These are phyloP conservation scores for Xylariales sp. DNA, from an alignment of 2,329 filamentous ascomycete species.

Conservation along the genomic window DNA sequence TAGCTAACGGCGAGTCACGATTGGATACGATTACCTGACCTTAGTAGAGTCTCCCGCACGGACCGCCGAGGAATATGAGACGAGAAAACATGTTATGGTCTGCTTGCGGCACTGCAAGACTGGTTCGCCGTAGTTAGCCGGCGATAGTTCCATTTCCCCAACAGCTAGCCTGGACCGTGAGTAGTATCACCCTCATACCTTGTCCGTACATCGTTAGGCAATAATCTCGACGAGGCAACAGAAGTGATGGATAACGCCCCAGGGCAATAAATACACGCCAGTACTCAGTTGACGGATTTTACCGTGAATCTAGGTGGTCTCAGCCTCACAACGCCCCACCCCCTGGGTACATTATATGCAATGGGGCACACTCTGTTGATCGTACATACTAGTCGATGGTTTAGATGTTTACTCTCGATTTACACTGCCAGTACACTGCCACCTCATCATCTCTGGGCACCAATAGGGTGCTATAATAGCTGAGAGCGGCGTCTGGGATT, in stretches of 20 bases:
- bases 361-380: neutral
- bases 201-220: neutral
- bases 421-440: neutral
- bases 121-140: neutral
- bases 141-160: neutral
- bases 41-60: conserved; percentile 25
- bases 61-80: conserved; percentile 3
- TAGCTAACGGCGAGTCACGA: conserved; percentile 8
- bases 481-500: neutral
- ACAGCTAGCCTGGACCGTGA: neutral
- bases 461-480: neutral
- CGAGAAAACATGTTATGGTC: conserved; percentile 3
- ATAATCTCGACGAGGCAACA: neutral
- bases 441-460: neutral
- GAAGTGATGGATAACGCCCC: neutral
- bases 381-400: neutral
- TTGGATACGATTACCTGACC: conserved; percentile 5
- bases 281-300: neutral
- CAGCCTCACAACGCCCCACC: conserved; percentile 3
- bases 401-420: neutral
- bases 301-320: neutral
- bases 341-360: neutral
- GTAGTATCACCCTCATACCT: neutral
- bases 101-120: conserved; percentile 7
- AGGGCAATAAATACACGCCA: neutral